Base-by-base conservation (phyloP, 1,284 basidiomycete species). In the Anthracocystis panici-leucophaei region DNA sequence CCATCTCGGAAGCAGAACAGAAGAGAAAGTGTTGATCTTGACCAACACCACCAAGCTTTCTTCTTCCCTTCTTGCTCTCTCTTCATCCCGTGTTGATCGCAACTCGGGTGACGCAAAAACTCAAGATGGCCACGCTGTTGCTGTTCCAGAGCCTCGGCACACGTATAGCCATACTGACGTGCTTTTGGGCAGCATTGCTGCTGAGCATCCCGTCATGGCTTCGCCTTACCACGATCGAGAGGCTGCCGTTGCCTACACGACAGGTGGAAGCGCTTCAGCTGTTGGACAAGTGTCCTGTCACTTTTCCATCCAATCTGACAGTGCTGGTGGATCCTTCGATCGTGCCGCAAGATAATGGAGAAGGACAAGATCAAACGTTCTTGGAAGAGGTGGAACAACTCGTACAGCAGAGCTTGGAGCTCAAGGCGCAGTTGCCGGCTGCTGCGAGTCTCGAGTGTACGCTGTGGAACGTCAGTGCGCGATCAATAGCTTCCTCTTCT, bases 171-270 rank as follows among this genome's bases (percentile, higher is more conserved):
- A 66, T 79, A 45, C 31, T 77, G 35, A n/a, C 38, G 16, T 75
- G 68, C 58, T 79, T 81, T 52, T 81, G 77, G 73, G 20, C 56
- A 10, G 71, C 68, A 12, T 57, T 78, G 40, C 21, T 78, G 7
- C 53, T 75, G 21, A 65, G 70, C 42, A 42, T 81, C 14, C 82
- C 81, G 14, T 69, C 65, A 0, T 84, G 82, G 82, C 75, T 79
- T 57, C 49, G 57, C 1, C 52, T 73, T 11, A 84, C 82, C 12
- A 79, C 75, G 4, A 84, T 83, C 44, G 59, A 65, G 31, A 66
- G 82, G 11, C 57, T 82, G 29, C 72, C 81, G 6, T 53, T 83
- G 29, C 82, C 82, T 2, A 55, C 53, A 20, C 31, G 42, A 0
- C 50, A 75, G 25, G 61, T 82, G 27, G 54, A 56, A 38, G 56